Evolutionary conservation across 345 rosid genomes (phyloP).

Genomic region (Alliaria petiolata): DNA sequence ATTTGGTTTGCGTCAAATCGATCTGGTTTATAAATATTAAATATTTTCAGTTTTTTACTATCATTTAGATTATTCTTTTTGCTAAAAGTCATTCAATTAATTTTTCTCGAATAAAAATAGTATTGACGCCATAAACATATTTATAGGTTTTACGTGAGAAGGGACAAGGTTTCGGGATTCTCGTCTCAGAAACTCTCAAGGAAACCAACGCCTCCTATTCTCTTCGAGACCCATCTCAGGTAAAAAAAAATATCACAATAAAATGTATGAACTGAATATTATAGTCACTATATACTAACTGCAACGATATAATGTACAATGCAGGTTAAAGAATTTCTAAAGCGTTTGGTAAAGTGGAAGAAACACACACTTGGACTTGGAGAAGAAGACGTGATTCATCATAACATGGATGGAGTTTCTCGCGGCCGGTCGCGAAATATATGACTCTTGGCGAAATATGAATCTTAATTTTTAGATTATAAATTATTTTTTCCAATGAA

Average conservation of each 20-base stretch:
- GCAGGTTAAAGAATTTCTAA: slow-evolving; percentile 40
- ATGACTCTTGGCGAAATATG: too few relatives aligned
- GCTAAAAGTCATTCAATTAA: too few relatives aligned
- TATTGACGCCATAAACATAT: not conserved
- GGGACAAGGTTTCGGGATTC: slow-evolving; percentile 43
- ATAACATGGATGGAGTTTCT: not conserved
- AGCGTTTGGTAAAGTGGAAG: slow-evolving; percentile 25
- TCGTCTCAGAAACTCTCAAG: slow-evolving; percentile 44
- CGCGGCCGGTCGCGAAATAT: not conserved
- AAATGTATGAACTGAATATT: too few relatives aligned
- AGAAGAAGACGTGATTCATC: not conserved
- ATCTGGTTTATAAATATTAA: not conserved
- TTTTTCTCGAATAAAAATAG: not conserved
- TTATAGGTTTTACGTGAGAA: slow-evolving; percentile 38
- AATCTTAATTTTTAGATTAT: too few relatives aligned
- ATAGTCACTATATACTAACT: too few relatives aligned
- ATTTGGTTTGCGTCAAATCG: not conserved
- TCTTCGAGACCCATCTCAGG: slow-evolving; percentile 43
- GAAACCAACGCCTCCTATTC: slow-evolving; percentile 53
- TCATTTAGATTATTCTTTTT: too few relatives aligned
- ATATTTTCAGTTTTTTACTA: not conserved
- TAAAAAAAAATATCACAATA: too few relatives aligned
- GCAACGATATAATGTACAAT: not conserved
- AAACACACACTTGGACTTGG: slow-evolving; percentile 8
- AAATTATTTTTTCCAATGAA: too few relatives aligned